Conservation (phyloP, 31 red algal genomes). For the Odonthalia washingtoniensis region DNA sequence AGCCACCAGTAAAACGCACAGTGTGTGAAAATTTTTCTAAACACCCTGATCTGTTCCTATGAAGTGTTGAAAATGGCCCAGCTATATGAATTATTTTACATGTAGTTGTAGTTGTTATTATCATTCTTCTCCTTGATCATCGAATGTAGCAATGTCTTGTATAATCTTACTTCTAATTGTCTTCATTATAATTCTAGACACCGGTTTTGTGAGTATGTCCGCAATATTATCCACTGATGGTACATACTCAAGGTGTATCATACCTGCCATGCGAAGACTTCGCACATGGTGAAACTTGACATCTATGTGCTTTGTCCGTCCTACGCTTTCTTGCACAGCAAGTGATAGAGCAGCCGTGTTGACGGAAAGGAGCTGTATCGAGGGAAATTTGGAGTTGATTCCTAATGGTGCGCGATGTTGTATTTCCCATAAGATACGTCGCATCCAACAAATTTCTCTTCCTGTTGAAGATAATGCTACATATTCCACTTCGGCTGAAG, state of each 20-base stretch:
- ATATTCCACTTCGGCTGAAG: conserved; percentile 25
- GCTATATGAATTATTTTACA: not conserved
- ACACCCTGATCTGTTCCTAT: not conserved
- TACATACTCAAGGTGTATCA: conserved; percentile 3
- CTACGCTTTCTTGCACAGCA: not conserved
- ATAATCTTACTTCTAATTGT: not conserved
- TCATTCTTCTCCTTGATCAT: not conserved
- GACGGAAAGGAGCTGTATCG: not conserved
- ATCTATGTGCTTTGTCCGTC: conserved; percentile 21
- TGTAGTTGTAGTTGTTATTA: not conserved
- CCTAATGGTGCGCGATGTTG: not conserved
- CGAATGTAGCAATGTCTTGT: not conserved
- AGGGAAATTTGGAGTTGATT: not conserved
- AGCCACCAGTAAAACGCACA: not conserved
- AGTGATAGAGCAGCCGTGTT: conserved; percentile 13
- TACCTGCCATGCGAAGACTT: not conserved
- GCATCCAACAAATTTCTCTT: not conserved
- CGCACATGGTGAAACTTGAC: conserved; percentile 15
- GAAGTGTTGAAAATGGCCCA: not conserved
- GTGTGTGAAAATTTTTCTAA: not conserved
- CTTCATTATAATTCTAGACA: not conserved
- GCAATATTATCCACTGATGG: conserved; percentile 25
- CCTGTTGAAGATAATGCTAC: not conserved
- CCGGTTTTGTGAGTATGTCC: conserved; percentile 28
- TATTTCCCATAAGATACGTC: not conserved